A percentile compares a stretch with the other conserved stretches of the same genome.
phyloP scores from a whole-genome alignment of 192 early-diverging fungal species.

The Podila minutissima region DNA sequence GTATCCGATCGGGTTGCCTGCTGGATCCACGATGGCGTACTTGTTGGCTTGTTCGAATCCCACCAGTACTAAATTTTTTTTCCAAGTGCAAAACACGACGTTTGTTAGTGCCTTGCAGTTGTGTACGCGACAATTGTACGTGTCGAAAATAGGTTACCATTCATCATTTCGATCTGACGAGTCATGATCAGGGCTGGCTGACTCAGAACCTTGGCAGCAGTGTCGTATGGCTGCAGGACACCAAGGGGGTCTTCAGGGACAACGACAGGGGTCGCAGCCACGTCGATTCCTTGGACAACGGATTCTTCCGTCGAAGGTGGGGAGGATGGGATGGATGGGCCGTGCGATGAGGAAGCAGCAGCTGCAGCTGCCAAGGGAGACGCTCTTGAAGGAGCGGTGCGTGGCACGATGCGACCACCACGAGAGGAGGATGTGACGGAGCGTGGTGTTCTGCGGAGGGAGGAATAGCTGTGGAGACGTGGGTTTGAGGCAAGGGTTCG shows the following conservation, averaged over 20 bases:
- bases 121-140: slow-evolving; percentile 56
- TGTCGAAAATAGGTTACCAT: slow-evolving; percentile 38
- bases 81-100: no score
- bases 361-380: slow-evolving; percentile 19
- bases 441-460: background rate
- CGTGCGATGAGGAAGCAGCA: background rate
- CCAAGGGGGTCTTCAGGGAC: slow-evolving; percentile 48
- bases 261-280: slow-evolving; percentile 39
- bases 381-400: background rate
- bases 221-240: slow-evolving; percentile 31
- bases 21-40: slow-evolving; percentile 77
- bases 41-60: slow-evolving; percentile 91
- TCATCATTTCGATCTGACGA: slow-evolving; percentile 88
- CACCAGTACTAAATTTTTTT: slow-evolving; percentile 27
- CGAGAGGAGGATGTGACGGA: background rate
- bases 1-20: slow-evolving; percentile 75
- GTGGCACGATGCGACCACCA: background rate
- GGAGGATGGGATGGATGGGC: background rate
- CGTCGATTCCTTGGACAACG: slow-evolving; percentile 33
- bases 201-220: slow-evolving; percentile 51
- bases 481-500: background rate
- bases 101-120: background rate
- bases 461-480: background rate
- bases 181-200: slow-evolving; percentile 73
- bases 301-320: background rate